Evolutionary conservation across 2,329 filamentous ascomycete genomes (phyloP).

Genomic region (Cercospora sp.): DNA sequence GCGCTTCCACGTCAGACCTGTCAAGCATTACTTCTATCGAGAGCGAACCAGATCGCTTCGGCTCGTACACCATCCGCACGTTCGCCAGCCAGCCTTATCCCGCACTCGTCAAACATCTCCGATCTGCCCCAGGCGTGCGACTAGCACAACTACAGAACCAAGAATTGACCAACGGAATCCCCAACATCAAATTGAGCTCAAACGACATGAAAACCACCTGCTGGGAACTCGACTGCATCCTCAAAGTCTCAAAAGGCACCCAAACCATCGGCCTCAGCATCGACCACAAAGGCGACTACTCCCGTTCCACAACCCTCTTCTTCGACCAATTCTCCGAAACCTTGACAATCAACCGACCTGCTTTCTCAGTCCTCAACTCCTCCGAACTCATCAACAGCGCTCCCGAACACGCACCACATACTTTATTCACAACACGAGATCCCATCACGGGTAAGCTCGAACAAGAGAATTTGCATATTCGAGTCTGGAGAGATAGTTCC

Average conservation of each 20-base stretch:
- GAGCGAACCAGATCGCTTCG: constrained; percentile 24
- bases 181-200: constrained; percentile 14
- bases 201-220: constrained; percentile 16
- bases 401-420: constrained; percentile 45
- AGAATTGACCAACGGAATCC: constrained; percentile 1
- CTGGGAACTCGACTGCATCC: constrained; percentile 31
- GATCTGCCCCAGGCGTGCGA: constrained; percentile 25
- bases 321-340: constrained; percentile 44
- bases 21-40: constrained; percentile 48
- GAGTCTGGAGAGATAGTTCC: constrained; percentile 45
- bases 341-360: constrained; percentile 44
- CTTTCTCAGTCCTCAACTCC: constrained; percentile 34
- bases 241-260: constrained; percentile 28
- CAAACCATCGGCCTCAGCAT: constrained; percentile 28
- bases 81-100: constrained; percentile 38
- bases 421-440: constrained; percentile 44
- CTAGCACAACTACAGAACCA: constrained; percentile 7
- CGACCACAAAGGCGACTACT: constrained; percentile 29
- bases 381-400: constrained; percentile 39
- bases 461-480: constrained; percentile 42
- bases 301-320: constrained; percentile 41
- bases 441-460: constrained; percentile 7
- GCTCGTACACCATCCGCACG: constrained; percentile 46
- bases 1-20: constrained; percentile 42
- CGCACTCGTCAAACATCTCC: constrained; percentile 30